Conservation (phyloP, 768 basidiomycete species). For the Dacryopinax spathularia region DNA sequence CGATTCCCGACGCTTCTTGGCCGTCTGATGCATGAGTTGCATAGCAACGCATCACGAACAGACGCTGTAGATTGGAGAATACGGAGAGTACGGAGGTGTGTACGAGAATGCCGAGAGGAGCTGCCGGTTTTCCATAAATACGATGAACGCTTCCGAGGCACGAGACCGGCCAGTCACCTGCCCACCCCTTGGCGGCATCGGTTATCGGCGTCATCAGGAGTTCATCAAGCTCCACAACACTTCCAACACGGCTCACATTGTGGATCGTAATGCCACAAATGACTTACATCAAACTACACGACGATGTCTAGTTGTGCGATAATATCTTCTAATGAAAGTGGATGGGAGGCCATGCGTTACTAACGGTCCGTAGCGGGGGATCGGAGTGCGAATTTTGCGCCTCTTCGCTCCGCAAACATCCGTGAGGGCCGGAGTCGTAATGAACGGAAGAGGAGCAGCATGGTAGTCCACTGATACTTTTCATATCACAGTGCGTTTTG, state of each 20-base stretch:
- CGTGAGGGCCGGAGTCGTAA: not conserved
- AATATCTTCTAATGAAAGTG: not conserved
- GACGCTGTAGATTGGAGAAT: not conserved
- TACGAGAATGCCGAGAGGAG: not conserved
- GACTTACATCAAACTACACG: not conserved
- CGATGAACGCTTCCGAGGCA: not conserved
- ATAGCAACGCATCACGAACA: not conserved
- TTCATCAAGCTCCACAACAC: not conserved
- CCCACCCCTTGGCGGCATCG: not conserved
- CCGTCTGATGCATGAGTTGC: not conserved
- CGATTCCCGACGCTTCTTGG: slow-evolving; percentile 4
- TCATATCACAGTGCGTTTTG: not conserved
- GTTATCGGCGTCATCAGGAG: not conserved
- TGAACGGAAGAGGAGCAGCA: not conserved
- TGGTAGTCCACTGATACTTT: not conserved
- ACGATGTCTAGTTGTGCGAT: not conserved
- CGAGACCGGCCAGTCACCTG: not conserved
- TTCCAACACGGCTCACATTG: not conserved
- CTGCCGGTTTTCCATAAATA: slow-evolving; percentile 2
- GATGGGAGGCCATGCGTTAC: not conserved
- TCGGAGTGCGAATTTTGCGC: slow-evolving; percentile 4
- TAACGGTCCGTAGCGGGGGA: not conserved
- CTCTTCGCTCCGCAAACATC: slow-evolving; percentile 2
- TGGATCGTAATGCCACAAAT: not conserved
- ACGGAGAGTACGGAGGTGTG: not conserved